Base-by-base conservation (phyloP, 2,329 filamentous ascomycete genomes). In the Lojkania enalia region DNA sequence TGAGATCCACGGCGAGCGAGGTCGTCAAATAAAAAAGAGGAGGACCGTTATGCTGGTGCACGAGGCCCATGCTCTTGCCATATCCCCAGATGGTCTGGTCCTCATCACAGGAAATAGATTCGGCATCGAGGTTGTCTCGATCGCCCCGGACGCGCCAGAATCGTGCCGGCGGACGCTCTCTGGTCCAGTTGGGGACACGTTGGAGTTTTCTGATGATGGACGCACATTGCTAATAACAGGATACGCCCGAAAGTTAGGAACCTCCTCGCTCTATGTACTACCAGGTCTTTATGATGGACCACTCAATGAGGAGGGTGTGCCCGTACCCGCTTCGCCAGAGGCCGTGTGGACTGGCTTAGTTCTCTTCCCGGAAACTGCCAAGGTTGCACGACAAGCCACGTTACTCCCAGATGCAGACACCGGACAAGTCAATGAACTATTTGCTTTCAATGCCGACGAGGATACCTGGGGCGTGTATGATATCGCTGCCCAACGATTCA, bases 81-180 rank as follows among this genome's bases (percentile, higher is more conserved):
- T 96, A 20, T 92, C 90, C 0, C 88, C 90, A 1, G 88, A 86
- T 52, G 89, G 88, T 18, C 84, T 85, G 32, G 87, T 96, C 12
- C 72, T 96, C 35, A 90, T 90, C 18, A 86, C 89, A 13, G 90
- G 90, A 5, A 95, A 58, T 67, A 84, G 90, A 61, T 87, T 88
- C 43, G 88, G 88, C n/a, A 91, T 96, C 51, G 90, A 96, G 67
- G 87, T 96, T 0, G 84, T 88, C 20, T 87, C 89, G 4, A 74
- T 95, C 29, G 82, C 81, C 36, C 76, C 84, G 2, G 80, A 77
- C 41, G 83, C 82, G 1, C 61, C 63, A 4, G 69, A 66, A 33
- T 60, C 68, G 3, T 54, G 61, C 20, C 51, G 64, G 37, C 58
- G 70, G 3, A 64, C 64, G 4, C 63, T 72, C 7, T 68, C 65